Percentiles rank a stretch among this genome's conserved stretches.
phyloP scores from a whole-genome alignment of 2,329 filamentous ascomycete genomes.

The Ceratocystis eucalypticola region DNA sequence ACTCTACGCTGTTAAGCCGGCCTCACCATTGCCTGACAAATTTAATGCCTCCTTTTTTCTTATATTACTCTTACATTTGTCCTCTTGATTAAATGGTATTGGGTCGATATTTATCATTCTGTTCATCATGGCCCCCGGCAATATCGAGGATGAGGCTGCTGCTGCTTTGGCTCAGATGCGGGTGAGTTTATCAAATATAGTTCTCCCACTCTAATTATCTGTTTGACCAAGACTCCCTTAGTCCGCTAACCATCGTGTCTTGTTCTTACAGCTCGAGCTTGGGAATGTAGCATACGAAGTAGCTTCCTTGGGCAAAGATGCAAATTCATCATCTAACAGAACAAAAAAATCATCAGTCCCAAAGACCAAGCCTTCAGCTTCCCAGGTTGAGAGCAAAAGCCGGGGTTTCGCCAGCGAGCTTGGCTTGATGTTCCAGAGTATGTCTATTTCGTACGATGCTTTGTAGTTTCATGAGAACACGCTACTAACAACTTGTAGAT shows the following conservation, averaged over 20 bases:
- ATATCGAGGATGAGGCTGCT: neutral
- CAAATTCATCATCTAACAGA: neutral
- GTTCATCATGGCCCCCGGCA: neutral
- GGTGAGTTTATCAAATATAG: neutral
- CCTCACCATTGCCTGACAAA: neutral
- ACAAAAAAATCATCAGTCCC: neutral
- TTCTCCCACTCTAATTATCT: neutral
- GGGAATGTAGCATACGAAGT: neutral
- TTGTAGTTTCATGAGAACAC: neutral
- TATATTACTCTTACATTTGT: neutral
- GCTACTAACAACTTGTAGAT: neutral
- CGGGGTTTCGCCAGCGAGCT: neutral
- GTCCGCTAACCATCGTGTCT: neutral
- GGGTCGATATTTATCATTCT: neutral
- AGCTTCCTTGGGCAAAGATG: neutral
- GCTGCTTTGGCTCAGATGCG: slow-evolving; percentile 2
- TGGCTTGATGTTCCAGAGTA: slow-evolving; percentile 1
- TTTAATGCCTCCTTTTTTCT: neutral
- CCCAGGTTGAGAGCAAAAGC: neutral
- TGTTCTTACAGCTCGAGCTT: neutral
- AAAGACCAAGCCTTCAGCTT: neutral
- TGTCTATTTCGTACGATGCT: neutral
- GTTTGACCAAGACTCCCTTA: neutral
- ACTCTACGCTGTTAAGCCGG: neutral
- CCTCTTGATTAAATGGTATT: neutral